Base-by-base conservation (phyloP, 2,329 filamentous ascomycete genomes). In the Aspergillus phoenicis region DNA sequence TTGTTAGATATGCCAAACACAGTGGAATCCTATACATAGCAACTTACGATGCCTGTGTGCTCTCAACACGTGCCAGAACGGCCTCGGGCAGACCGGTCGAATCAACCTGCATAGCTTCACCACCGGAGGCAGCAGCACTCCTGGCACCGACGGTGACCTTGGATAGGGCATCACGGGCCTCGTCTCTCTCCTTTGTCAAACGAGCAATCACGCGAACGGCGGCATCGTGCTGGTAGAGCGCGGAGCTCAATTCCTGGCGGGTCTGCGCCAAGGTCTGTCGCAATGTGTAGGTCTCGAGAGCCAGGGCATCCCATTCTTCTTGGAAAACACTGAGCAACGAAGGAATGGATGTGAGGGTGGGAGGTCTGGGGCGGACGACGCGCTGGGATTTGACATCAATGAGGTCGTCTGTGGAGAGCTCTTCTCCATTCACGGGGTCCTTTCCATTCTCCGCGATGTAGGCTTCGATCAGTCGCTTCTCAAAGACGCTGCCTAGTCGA, bases 221-320 rank as follows among this genome's bases (percentile, higher is more conserved):
- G 2, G 95, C 94, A 82, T 99, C 95, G 70, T 98, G 91, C 79
- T 98, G 94, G 79, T 99, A 99, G 24, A 99, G 84, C 0, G 95
- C 91, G 1, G 92, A 95, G 59, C 92, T 92, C 59, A 99, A 86
- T 81, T 99, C 95, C 79, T 97, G 93, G 66, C 94, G 85, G 45
- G 93, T 96, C 75, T 96, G 91, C 55, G 89, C 85, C 64, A 99
- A 83, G 74, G 97, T 92, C 77, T 97, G 91, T 79, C 91, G 90
- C 62, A 98, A 81, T 68, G 91, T 95, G 77, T 93, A 97, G 54
- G 92, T 91, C 80, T 99, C 95, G 38, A 98, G 83, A 11, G 94
- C 91, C 48, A 97, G 81, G 8, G 93, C 89, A 75, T 99, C 95
- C 95, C 95, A 99, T 83, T 99, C 95, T 77, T 96, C 96, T 77